Conservation (phyloP, 768 basidiomycete genomes). For the Strobilomyces echinocephalus region DNA sequence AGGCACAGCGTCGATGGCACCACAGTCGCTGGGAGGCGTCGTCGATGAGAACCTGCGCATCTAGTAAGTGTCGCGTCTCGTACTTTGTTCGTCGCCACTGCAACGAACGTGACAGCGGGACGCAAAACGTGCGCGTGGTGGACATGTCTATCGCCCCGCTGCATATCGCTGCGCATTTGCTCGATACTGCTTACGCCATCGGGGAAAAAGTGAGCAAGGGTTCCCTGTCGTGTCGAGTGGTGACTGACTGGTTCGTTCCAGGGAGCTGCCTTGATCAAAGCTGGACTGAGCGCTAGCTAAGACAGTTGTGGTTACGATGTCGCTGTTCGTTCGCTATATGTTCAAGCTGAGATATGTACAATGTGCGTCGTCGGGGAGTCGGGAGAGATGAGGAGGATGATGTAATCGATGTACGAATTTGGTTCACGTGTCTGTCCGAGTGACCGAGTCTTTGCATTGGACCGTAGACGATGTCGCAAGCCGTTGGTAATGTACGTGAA, state of each 20-base stretch:
- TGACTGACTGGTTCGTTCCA: not conserved
- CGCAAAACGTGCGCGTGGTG: constrained; percentile 14
- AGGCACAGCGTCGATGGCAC: constrained; percentile 20
- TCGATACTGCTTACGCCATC: constrained; percentile 16
- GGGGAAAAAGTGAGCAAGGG: not conserved
- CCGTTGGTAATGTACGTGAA: constrained; percentile 69
- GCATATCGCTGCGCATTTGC: constrained; percentile 12
- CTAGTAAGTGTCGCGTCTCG: constrained; percentile 1
- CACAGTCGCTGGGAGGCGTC: constrained; percentile 16
- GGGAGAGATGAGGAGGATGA: not conserved
- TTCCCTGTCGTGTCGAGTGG: not conserved
- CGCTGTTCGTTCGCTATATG: not conserved
- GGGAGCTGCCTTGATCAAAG: constrained; percentile 14
- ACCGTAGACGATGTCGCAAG: constrained; percentile 63
- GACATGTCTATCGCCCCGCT: constrained; percentile 17
- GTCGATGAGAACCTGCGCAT: constrained; percentile 15
- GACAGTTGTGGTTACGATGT: too few species aligned
- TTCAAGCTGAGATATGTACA: not conserved
- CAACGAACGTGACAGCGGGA: constrained; percentile 10
- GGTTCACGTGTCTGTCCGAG: not conserved
- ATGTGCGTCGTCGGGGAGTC: too few species aligned
- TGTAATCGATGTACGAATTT: not conserved
- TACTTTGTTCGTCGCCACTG: not conserved
- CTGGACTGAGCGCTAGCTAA: not conserved
- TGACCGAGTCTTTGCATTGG: not conserved